These are phyloP conservation scores for Beta macrorhiza DNA, from an alignment of 179 eudicot species.

Conservation along the genomic window DNA sequence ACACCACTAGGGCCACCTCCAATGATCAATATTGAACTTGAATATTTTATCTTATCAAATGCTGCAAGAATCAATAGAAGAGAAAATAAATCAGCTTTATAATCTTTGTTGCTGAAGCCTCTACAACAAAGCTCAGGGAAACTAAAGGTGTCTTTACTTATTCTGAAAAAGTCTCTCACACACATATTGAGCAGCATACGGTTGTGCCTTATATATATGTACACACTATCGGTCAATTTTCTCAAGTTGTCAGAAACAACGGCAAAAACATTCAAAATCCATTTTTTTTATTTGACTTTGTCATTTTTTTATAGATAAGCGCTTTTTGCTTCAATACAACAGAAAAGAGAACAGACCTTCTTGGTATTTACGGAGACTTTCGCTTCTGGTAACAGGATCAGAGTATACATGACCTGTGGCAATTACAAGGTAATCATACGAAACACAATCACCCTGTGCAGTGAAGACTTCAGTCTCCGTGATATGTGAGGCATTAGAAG, in stretches of 20 bases:
- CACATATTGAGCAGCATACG: background rate
- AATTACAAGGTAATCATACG: constrained; percentile 60
- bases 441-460: constrained; percentile 40
- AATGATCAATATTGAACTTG: constrained; percentile 48
- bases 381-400: constrained; percentile 38
- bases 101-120: background rate
- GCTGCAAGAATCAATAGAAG: constrained; percentile 30
- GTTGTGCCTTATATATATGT: background rate
- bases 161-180: background rate
- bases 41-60: constrained; percentile 40
- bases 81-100: background rate
- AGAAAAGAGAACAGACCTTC: constrained; percentile 36
- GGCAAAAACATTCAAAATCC: background rate
- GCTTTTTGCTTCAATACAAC: background rate
- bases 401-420: constrained; percentile 59
- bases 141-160: background rate
- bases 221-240: no score
- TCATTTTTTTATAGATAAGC: background rate
- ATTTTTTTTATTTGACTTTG: background rate
- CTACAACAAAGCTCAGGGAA: no score
- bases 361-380: constrained; percentile 42
- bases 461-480: constrained; percentile 50
- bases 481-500: constrained; percentile 45
- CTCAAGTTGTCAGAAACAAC: background rate
- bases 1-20: constrained; percentile 84